Conservation (phyloP, 805 yeast species). For the Lachancea sp. region DNA sequence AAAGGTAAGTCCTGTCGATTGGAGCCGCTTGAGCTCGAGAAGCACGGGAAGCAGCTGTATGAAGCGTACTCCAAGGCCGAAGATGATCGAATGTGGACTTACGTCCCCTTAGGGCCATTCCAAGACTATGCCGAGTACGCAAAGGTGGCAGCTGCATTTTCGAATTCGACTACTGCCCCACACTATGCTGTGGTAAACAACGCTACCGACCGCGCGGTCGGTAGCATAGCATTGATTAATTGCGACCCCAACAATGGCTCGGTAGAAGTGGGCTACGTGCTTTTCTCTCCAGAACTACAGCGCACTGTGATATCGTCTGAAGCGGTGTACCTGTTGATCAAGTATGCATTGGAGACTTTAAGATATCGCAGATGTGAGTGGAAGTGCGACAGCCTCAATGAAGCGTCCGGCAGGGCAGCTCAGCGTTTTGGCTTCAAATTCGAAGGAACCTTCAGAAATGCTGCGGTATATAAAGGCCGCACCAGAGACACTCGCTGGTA, state of each 20-base stretch:
- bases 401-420: conserved; percentile 30
- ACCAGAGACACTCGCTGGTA: conserved; percentile 32
- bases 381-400: conserved; percentile 32
- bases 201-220: conserved; percentile 20
- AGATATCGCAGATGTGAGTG: conserved; percentile 32
- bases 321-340: conserved; percentile 27
- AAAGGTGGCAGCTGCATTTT: neutral
- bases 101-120: conserved; percentile 16
- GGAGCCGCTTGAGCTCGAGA: conserved; percentile 15
- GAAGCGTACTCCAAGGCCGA: conserved; percentile 9
- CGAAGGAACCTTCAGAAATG: conserved; percentile 31
- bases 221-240: conserved; percentile 23
- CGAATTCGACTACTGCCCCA: neutral
- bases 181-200: conserved; percentile 22
- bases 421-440: conserved; percentile 28
- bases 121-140: conserved; percentile 2
- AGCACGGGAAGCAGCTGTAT: conserved; percentile 13
- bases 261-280: conserved; percentile 28
- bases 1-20: conserved; percentile 15
- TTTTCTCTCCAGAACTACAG: conserved; percentile 16
- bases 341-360: conserved; percentile 25
- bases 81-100: conserved; percentile 15
- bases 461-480: conserved; percentile 24
- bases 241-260: conserved; percentile 25
- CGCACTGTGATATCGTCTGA: conserved; percentile 30